Conservation (phyloP, 2,329 filamentous ascomycete genomes). For the Pseudogymnoascus sp. region DNA sequence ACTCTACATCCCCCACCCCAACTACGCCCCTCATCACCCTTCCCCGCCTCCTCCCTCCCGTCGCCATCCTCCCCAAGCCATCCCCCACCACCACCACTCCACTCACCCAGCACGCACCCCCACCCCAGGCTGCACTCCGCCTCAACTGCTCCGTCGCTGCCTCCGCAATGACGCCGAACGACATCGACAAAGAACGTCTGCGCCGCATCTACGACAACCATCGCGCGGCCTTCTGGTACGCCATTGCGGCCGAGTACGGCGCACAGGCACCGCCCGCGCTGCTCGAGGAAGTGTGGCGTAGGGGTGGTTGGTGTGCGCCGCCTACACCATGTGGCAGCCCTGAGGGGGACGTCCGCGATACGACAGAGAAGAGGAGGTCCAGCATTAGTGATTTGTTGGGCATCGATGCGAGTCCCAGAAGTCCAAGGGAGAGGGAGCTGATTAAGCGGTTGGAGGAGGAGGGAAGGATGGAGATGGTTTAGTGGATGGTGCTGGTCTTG, state of each 20-base stretch:
- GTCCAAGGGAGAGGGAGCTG: slow-evolving; percentile 50
- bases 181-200: slow-evolving; percentile 58
- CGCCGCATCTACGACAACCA: slow-evolving; percentile 63
- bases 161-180: slow-evolving; percentile 32
- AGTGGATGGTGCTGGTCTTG: neutral
- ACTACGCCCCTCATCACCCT: slow-evolving; percentile 32
- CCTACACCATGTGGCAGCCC: slow-evolving; percentile 30
- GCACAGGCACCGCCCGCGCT: slow-evolving; percentile 51
- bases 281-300: slow-evolving; percentile 62
- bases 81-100: slow-evolving; percentile 32
- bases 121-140: slow-evolving; percentile 34
- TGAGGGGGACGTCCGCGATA: slow-evolving; percentile 17
- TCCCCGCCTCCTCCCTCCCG: slow-evolving; percentile 35
- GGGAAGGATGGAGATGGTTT: slow-evolving; percentile 12
- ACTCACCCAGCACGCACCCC: slow-evolving; percentile 35
- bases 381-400: slow-evolving; percentile 57
- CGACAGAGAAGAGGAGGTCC: slow-evolving; percentile 23
- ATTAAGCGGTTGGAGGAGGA: slow-evolving; percentile 49
- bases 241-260: slow-evolving; percentile 66
- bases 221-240: slow-evolving; percentile 64
- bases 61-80: slow-evolving; percentile 62
- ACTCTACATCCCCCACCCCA: slow-evolving; percentile 24
- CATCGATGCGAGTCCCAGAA: slow-evolving; percentile 51
- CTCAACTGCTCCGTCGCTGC: slow-evolving; percentile 50
- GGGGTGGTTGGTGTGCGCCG: slow-evolving; percentile 28